phyloP scores from a whole-genome alignment of 2,329 filamentous ascomycete genomes.

The Chaetomium strumarium region DNA sequence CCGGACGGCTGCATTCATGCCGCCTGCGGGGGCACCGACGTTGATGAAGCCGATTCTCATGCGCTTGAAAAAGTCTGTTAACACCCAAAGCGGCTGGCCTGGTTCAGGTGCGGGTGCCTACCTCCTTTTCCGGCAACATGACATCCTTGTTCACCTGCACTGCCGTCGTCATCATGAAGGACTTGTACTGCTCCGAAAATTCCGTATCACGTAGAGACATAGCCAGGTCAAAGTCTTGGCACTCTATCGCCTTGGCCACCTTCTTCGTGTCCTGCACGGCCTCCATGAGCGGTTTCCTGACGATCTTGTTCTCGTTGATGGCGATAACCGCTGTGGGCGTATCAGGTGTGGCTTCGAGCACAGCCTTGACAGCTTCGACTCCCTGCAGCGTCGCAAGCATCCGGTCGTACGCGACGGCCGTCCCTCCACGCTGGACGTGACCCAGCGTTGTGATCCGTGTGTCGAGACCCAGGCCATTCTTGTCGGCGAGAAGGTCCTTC shows the following conservation, averaged over 20 bases:
- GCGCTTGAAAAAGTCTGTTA: conserved; percentile 46
- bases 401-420: conserved; percentile 88
- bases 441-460: conserved; percentile 92
- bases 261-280: conserved; percentile 82
- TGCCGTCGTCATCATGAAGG: conserved; percentile 86
- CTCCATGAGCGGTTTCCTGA: conserved; percentile 80
- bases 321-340: conserved; percentile 92
- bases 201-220: conserved; percentile 88
- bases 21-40: conserved; percentile 90
- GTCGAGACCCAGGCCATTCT: conserved; percentile 72
- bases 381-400: conserved; percentile 91
- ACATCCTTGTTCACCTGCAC: conserved; percentile 64
- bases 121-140: conserved; percentile 64
- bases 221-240: conserved; percentile 78
- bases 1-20: conserved; percentile 95
- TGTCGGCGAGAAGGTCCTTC: conserved; percentile 79
- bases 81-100: conserved; percentile 1
- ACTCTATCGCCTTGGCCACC: conserved; percentile 74
- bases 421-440: conserved; percentile 93
- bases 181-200: conserved; percentile 86
- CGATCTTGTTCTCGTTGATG: conserved; percentile 96
- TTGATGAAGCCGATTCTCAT: conserved; percentile 96
- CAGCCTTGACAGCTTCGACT: conserved; percentile 87
- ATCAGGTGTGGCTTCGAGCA: conserved; percentile 81
- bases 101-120: conserved; percentile 33